These are phyloP conservation scores for Pseudogymnoascus sp. DNA, from an alignment of 2,329 filamentous ascomycete genomes.

Conservation along the genomic window DNA sequence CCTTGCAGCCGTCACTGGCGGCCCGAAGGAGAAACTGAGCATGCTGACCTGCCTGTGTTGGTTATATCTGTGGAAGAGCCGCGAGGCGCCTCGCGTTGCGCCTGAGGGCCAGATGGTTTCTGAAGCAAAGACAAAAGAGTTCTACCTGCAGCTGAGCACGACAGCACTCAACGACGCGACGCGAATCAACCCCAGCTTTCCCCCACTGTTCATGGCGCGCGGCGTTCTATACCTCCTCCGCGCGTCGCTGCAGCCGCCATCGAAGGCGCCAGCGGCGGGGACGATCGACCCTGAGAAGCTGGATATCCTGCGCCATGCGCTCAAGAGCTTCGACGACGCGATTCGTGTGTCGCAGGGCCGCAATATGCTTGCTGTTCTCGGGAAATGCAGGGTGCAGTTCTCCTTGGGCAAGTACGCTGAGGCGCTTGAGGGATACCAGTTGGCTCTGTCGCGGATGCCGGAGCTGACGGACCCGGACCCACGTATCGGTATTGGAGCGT, in stretches of 20 bases:
- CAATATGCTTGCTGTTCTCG: slow-evolving; percentile 88
- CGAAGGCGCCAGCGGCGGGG: slow-evolving; percentile 56
- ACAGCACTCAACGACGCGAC: slow-evolving; percentile 90
- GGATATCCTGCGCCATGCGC: slow-evolving; percentile 73
- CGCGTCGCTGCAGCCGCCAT: slow-evolving; percentile 72
- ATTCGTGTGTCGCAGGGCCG: slow-evolving; percentile 73
- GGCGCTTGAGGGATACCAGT: slow-evolving; percentile 77
- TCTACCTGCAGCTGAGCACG: slow-evolving; percentile 86
- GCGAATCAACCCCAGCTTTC: slow-evolving; percentile 84
- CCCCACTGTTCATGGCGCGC: slow-evolving; percentile 82
- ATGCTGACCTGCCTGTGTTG: slow-evolving; percentile 62
- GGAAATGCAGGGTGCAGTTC: slow-evolving; percentile 78
- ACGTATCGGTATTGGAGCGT: slow-evolving; percentile 90
- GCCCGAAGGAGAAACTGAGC: slow-evolving; percentile 58
- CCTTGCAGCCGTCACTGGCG: slow-evolving; percentile 50
- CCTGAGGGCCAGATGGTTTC: slow-evolving; percentile 57
- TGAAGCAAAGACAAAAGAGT: slow-evolving; percentile 84
- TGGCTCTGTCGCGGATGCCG: slow-evolving; percentile 77
- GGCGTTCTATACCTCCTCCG: slow-evolving; percentile 83
- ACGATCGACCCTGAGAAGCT: slow-evolving; percentile 63
- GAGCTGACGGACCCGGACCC: slow-evolving; percentile 88
- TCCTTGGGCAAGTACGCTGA: slow-evolving; percentile 81
- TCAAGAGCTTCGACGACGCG: slow-evolving; percentile 93
- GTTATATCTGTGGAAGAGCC: slow-evolving; percentile 63
- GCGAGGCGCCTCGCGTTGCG: slow-evolving; percentile 57